These are phyloP conservation scores for Sicyos baderoa DNA, from an alignment of 306 rosid species.

Conservation along the genomic window DNA sequence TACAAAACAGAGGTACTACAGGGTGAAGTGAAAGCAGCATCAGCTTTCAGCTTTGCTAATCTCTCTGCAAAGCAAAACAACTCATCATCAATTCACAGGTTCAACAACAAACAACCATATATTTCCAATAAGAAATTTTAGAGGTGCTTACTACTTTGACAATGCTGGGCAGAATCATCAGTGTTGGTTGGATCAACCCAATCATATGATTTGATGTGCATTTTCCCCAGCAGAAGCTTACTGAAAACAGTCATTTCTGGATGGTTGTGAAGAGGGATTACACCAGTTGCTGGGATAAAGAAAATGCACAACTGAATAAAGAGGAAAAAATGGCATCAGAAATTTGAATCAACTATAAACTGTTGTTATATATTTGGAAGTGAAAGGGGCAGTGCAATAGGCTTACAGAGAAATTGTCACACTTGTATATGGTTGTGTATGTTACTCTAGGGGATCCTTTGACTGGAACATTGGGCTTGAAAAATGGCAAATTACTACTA, in stretches of 20 bases:
- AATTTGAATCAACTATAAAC: not conserved
- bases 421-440: conserved; percentile 50
- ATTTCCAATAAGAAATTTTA: not conserved
- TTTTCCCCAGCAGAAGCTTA: conserved; percentile 66
- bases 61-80: conserved; percentile 37
- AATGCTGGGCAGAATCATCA: conserved; percentile 20
- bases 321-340: not conserved
- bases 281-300: conserved; percentile 58
- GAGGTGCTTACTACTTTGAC: conserved; percentile 42
- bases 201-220: conserved; percentile 82
- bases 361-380: not conserved
- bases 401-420: conserved; percentile 61
- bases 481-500: conserved; percentile 43
- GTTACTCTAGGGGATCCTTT: conserved; percentile 48
- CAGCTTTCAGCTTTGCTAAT: conserved; percentile 54
- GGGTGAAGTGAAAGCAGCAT: conserved; percentile 46
- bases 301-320: conserved; percentile 50
- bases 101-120: not conserved
- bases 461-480: conserved; percentile 40
- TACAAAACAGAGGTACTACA: conserved; percentile 65
- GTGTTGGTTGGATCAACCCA: conserved; percentile 39
- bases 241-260: conserved; percentile 93
- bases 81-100: not conserved
- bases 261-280: conserved; percentile 85
- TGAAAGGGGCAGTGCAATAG: not conserved